Evolutionary conservation across 768 basidiomycete species (phyloP), one percentile per base, ranked within the genome.

Genomic region (Leucogyrophana mollusca): DNA sequence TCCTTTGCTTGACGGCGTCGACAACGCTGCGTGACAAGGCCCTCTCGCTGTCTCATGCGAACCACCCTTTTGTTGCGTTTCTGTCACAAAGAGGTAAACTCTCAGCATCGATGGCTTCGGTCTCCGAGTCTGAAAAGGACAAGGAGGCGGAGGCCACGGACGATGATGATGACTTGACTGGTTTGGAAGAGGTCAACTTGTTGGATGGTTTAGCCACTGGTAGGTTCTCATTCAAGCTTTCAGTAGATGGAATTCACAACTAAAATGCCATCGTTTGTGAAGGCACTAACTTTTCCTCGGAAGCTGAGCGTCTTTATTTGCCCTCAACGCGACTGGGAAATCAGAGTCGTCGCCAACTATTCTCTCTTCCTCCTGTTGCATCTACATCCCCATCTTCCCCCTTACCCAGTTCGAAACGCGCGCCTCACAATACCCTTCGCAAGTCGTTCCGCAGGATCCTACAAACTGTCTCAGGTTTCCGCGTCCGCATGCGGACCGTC

Each of bases 401-500:
- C 3, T 73, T 80, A 2, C 68, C 77, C 68, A 70, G 73, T 5
- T 68, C 74, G 9, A 62, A 71, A 36, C 74, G 73, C 27, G 66
- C 67, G 53, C 73, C 78, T 1, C 79, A 73, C 24, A 78, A 87
- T 1, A 89, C 90, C 0, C 70, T 96, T 9, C 83, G 90, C 38
- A 94, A 93, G 61, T 90, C 91, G 1, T 94, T 83, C 63, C 79
- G 93, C 21, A 85, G 87, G 57, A 84, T 87, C 1, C 67, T 96
- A 14, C 74, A 77, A 36, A 86, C 89, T 0, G 82, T 86, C 3
- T 87, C 89, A 21, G 93, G 91, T 3, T 87, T 96, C 64, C 78
- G 83, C 17, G 87, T 96, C 20, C 83, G 92, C 25, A 95, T 95
- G 94, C 79, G 92, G n/a, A 94, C 92, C 0, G 87, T 93, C 4